phyloP scores from a whole-genome alignment of 129 eudicot genomes.

The Centella asiatica region DNA sequence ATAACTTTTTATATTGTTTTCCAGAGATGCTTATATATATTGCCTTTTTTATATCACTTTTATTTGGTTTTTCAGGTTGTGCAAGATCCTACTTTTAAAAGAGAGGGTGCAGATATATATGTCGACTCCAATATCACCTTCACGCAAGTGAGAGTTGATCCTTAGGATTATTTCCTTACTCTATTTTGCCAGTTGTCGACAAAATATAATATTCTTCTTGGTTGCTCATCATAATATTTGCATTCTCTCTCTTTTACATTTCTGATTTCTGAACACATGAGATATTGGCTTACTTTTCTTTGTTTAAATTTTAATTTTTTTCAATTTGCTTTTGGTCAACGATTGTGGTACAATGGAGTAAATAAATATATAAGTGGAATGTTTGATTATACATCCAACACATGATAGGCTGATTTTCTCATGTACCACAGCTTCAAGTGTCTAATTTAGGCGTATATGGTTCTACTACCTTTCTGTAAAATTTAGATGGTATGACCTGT shows the following conservation, averaged over 20 bases:
- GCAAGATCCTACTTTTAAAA: conserved; percentile 57
- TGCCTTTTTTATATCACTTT: conserved; percentile 6
- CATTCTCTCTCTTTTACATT: background rate
- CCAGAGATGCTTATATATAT: background rate
- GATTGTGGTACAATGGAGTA: too few relatives aligned
- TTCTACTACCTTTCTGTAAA: too few relatives aligned
- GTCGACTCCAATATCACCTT: conserved; percentile 65
- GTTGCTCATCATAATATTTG: background rate
- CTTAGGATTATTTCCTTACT: conserved; percentile 1
- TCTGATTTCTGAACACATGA: too few relatives aligned
- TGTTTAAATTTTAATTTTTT: too few relatives aligned
- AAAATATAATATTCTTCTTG: background rate
- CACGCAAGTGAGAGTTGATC: conserved; percentile 51
- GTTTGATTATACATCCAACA: too few relatives aligned
- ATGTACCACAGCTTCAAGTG: too few relatives aligned
- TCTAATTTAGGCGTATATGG: too few relatives aligned
- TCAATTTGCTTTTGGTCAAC: too few relatives aligned
- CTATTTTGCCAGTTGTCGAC: conserved; percentile 1
- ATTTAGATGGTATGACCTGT: too few relatives aligned
- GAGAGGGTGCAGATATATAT: conserved; percentile 77
- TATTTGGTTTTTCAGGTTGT: conserved; percentile 46
- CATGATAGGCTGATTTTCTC: too few relatives aligned
- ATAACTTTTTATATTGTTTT: background rate
- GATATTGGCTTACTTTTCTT: too few relatives aligned
- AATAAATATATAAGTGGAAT: too few relatives aligned